Conservation (phyloP, 2,329 filamentous ascomycete species). For the Phoma herbarum region DNA sequence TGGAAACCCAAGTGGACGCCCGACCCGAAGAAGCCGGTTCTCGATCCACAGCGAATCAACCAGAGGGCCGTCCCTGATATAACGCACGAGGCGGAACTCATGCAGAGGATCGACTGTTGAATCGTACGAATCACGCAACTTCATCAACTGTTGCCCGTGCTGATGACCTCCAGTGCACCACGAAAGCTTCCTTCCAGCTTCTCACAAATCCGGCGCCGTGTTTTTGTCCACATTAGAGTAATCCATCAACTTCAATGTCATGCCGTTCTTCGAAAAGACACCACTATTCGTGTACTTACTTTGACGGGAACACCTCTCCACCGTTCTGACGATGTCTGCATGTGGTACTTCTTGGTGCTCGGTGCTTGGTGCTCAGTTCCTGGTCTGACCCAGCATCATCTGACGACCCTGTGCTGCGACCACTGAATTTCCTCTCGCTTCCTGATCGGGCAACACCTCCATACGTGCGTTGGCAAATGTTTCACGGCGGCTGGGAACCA, state of each 20-base stretch:
- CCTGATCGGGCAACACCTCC: conserved; percentile 8
- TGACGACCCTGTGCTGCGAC: conserved; percentile 17
- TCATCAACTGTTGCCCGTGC: not conserved
- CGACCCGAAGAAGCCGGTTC: not conserved
- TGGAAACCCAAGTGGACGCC: conserved; percentile 4
- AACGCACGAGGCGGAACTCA: not conserved
- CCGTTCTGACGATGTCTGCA: not conserved
- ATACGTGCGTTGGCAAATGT: conserved; percentile 38
- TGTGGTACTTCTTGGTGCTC: too few relatives aligned
- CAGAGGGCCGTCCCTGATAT: not conserved
- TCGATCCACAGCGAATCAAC: conserved; percentile 1
- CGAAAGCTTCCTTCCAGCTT: not conserved
- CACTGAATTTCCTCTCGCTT: conserved; percentile 8
- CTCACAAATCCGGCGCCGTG: not conserved
- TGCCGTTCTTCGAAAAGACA: not conserved
- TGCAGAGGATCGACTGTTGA: conserved; percentile 7
- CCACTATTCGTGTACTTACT: not conserved
- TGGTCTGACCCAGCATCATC: conserved; percentile 9
- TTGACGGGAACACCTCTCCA: not conserved
- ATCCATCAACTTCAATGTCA: not conserved
- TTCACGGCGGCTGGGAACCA: conserved; percentile 25
- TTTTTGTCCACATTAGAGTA: not conserved
- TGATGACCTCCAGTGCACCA: not conserved
- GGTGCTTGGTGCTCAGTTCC: not conserved
- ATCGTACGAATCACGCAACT: not conserved